These are phyloP conservation scores for Arthrobotrys iridis DNA, from an alignment of 2,329 filamentous ascomycete species.

Conservation along the genomic window DNA sequence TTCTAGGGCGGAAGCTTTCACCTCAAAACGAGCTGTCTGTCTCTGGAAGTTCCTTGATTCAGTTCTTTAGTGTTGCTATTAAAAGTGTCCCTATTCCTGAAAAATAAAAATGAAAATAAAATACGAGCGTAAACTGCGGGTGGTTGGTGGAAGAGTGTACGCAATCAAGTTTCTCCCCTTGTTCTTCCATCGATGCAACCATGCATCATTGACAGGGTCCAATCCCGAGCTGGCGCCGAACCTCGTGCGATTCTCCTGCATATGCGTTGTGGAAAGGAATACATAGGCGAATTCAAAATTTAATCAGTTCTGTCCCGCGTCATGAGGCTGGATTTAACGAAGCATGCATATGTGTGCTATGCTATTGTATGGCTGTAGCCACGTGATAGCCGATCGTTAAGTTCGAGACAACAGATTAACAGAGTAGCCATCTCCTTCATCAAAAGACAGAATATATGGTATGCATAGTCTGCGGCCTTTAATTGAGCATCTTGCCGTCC, in stretches of 20 bases:
- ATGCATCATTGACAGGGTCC: constrained; percentile 47
- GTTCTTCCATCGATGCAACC: constrained; percentile 18
- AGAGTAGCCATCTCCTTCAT: no score
- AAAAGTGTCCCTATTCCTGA: constrained; percentile 6
- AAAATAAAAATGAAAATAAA: neutral
- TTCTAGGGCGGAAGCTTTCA: neutral
- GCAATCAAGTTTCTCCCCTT: constrained; percentile 25
- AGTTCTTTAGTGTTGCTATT: constrained; percentile 29
- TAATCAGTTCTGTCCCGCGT: no score
- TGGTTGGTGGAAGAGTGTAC: neutral
- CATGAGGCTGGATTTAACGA: no score
- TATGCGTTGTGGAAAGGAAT: constrained; percentile 19
- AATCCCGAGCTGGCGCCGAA: constrained; percentile 25
- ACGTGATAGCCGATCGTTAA: neutral
- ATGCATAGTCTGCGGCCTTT: neutral
- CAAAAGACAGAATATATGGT: no score
- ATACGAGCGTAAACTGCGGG: neutral
- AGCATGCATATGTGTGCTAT: constrained; percentile 21
- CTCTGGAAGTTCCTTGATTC: neutral
- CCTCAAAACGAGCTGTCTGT: no score
- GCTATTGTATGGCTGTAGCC: neutral
- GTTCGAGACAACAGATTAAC: neutral
- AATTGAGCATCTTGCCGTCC: neutral
- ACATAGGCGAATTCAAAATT: no score
- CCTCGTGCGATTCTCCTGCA: constrained; percentile 27